phyloP scores from a whole-genome alignment of 495 filamentous ascomycete species.

The Letharia lupina region DNA sequence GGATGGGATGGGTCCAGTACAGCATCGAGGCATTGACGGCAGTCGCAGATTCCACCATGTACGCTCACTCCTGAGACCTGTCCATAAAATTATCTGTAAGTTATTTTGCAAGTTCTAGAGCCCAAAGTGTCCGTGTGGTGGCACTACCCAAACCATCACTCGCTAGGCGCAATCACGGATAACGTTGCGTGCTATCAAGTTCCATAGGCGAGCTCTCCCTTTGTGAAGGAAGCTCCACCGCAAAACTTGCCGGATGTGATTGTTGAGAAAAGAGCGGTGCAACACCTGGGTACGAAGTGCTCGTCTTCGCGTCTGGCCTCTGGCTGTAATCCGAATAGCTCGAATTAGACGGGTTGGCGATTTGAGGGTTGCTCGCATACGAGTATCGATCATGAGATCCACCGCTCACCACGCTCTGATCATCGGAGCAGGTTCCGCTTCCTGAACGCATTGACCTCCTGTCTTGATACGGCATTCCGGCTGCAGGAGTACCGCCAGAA shows the following conservation, averaged over 20 bases:
- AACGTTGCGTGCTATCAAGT: constrained; percentile 2
- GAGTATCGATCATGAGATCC: constrained; percentile 6
- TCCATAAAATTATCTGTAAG: not conserved
- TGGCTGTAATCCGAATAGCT: not conserved
- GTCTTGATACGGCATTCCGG: not conserved
- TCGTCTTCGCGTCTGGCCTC: constrained; percentile 1
- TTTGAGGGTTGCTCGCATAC: not conserved
- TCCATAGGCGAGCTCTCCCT: constrained; percentile 2
- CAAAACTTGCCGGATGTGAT: constrained; percentile 5
- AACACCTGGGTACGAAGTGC: not conserved
- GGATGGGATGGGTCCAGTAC: not conserved
- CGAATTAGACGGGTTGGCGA: not conserved
- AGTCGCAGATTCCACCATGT: not conserved
- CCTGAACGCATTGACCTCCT: not conserved
- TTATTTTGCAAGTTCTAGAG: not conserved
- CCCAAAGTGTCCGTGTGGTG: not conserved
- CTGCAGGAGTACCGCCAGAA: not conserved
- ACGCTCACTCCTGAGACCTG: not conserved
- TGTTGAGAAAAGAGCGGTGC: constrained; percentile 2
- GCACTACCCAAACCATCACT: not conserved
- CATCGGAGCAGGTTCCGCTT: constrained; percentile 3
- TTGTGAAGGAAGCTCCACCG: constrained; percentile 10
- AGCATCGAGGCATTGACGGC: not conserved
- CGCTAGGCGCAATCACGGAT: not conserved
- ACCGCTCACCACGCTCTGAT: constrained; percentile 2